Evolutionary conservation across 139 green algal species (phyloP), one percentile per base, ranked within the genome.

Genomic region (Picochlorum sp.): DNA sequence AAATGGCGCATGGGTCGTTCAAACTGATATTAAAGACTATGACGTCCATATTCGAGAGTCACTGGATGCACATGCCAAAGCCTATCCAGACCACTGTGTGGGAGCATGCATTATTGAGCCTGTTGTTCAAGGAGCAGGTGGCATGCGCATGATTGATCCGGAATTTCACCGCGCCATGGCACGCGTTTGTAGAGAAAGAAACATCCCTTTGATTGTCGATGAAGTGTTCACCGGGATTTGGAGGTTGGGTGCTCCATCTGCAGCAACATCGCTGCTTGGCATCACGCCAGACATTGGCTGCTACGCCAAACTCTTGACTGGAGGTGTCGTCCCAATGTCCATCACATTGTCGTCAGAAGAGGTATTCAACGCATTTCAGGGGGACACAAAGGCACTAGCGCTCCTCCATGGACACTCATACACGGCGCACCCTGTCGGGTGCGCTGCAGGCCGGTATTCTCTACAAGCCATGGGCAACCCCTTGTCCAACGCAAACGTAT

Each of bases 321-420:
- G 76, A 0, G 91, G 92, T 3, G 70, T 82, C 44, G 66, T 95
- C 16, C 92, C 94, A 0, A 73, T 97, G 77, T 81, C 91, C 1
- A 84, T 78, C 4, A 99, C 94, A 0, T 73, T 97, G 28, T 77
- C 89, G 1, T 87, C 58, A 2, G 73, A 83, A 38, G 76, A 67
- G 2, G 81, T 97, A 23, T 98, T 97, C 64, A 41, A 84, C 3
- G 81, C 88, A 0, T 98, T 98, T 69, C 34, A 64, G 73, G 65
- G 65, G 13, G 65, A 78, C 32, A 65, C 16, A 49, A 85, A 95
- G 74, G 21, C 77, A 28, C 70, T 93, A n/a, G 90, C 91, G 2
- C 77, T 98, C 59, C 77, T 98, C 50, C 93, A 98, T 73, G 93
- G 93, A n/a, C 93, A 98, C 79, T 97, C 90, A 10, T 98, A 98